Conservation (phyloP, 164 flowering plant species). For the Kingdonia uniflora region DNA sequence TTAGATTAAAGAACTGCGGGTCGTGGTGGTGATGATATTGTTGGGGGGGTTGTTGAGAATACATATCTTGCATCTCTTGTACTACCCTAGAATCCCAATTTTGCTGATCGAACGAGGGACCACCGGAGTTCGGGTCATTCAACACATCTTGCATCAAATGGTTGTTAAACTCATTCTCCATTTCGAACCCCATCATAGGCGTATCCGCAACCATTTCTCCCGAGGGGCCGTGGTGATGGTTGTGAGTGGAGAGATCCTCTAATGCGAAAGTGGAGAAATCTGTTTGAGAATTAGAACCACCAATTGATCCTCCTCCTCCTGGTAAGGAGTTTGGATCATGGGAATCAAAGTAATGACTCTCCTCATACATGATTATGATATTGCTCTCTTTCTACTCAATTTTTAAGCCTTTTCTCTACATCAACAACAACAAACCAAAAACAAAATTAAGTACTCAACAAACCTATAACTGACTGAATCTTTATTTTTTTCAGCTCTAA, state of each 20-base stretch:
- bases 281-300: background rate
- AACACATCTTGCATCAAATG: constrained; percentile 24
- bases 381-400: background rate
- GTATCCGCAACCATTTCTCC: background rate
- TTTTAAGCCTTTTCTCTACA: background rate
- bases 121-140: constrained; percentile 12
- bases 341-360: constrained; percentile 31
- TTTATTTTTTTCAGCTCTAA: too few relatives aligned
- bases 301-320: constrained; percentile 6
- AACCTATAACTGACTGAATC: too few relatives aligned
- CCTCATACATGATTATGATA: constrained; percentile 23
- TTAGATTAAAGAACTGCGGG: constrained; percentile 2
- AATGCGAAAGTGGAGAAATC: constrained; percentile 12
- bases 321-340: constrained; percentile 13
- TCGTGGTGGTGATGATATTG: constrained; percentile 10
- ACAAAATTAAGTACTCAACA: background rate
- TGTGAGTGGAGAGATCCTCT: constrained; percentile 23
- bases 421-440: background rate
- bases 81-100: constrained; percentile 20
- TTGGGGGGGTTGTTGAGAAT: constrained; percentile 5
- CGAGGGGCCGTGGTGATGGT: constrained; percentile 3
- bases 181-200: constrained; percentile 16
- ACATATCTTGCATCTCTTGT: constrained; percentile 17
- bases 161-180: constrained; percentile 16
- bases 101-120: constrained; percentile 13